Evolutionary conservation across 2,329 filamentous ascomycete species (phyloP), one percentile per base, ranked within the genome.

Genomic region (Paraphoma sp.): DNA sequence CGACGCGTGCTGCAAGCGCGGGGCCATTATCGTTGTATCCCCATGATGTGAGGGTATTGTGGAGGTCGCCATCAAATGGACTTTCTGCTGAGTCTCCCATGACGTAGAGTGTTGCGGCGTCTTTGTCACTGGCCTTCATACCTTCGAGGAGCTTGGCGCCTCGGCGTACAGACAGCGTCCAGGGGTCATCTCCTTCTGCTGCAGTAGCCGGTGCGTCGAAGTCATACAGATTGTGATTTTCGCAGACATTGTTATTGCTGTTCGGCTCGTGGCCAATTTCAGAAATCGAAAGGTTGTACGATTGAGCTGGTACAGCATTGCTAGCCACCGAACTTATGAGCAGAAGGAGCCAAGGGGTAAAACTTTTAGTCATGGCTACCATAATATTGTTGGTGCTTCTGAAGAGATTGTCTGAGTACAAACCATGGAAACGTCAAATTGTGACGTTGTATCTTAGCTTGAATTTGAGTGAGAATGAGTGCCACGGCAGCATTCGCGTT

Each of bases 21-120:
- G 52, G 44, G 4, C 23, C 54, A 12, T 57, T 45, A 8, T 63
- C 57, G 40, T 63, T 63, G 36, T 58, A 63, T 4, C 57, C 58
- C 60, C 55, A 61, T n/a, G 54, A 50, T 7, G 33, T 30, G 12
- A 63, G 46, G 28, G 44, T 53, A 10, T 30, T 45, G 16, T 53
- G 33, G 16, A 58, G 54, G 4, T 59, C 45, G 8, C 55, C 60
- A 17, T 63, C 57, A 11, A 54, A 59, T 1, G 36, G n/a, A 3
- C 52, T 54, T 42, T 61, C 53, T 0, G 51, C 58, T 6, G 51
- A 56, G 8, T n/a, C 40, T 9, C 46, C 55, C 38, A 55, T 48
- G 1, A 17, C 31, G 48, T 51, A 63, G 18, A 59, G 44, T 11
- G 48, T n/a, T 3, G 55, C 58, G 2, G 60, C 60, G 28, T 63